These are phyloP conservation scores for Claviceps purpurea DNA, from an alignment of 2,329 filamentous ascomycete genomes.

Conservation along the genomic window DNA sequence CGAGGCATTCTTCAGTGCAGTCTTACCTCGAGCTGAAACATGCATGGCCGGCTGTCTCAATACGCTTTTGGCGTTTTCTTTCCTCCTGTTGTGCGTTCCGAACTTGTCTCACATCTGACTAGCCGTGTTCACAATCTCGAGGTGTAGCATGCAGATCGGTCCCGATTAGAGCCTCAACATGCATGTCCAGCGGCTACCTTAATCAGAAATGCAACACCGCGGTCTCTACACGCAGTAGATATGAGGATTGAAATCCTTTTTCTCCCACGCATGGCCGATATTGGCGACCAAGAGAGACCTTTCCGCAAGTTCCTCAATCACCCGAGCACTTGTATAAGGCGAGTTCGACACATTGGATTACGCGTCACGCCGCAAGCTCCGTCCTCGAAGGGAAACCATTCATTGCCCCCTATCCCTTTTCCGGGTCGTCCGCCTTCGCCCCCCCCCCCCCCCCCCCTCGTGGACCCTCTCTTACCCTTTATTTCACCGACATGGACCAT, in stretches of 20 bases:
- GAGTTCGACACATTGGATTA: neutral
- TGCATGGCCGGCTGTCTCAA: neutral
- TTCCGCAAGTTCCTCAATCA: neutral
- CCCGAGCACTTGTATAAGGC: neutral
- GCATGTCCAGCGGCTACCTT: neutral
- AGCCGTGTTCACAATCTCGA: neutral
- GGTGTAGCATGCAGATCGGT: neutral
- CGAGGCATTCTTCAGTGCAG: neutral
- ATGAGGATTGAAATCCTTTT: neutral
- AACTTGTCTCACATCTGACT: neutral
- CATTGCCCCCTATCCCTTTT: neutral
- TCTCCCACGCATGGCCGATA: neutral
- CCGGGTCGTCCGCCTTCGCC: neutral
- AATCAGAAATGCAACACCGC: neutral
- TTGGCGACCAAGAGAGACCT: neutral
- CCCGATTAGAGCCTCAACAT: neutral
- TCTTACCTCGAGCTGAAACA: neutral
- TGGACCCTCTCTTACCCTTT: neutral
- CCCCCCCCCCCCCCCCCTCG: neutral
- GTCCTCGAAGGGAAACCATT: neutral
- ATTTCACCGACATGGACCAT: neutral
- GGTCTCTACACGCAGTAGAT: neutral
- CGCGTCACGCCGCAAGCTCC: neutral
- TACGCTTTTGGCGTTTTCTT: neutral
- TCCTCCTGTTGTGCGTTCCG: neutral